phyloP scores from a whole-genome alignment of 495 filamentous ascomycete species.

The Xylona heveae region DNA sequence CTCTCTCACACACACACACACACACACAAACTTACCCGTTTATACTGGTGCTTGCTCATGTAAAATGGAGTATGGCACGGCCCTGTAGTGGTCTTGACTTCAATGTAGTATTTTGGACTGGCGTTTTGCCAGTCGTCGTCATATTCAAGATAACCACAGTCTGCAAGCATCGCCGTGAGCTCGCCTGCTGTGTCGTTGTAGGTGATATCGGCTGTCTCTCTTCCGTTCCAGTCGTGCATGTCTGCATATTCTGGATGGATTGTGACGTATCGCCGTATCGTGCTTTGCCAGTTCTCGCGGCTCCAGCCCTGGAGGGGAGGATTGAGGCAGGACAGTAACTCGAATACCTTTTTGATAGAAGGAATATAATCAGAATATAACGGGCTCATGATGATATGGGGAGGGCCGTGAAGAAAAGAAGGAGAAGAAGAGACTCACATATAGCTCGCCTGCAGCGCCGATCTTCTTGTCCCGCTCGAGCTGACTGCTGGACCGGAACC shows the following conservation, averaged over 20 bases:
- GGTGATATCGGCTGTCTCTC: constrained; percentile 21
- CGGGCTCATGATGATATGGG: background rate
- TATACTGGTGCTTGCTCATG: constrained; percentile 21
- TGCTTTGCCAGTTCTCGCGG: constrained; percentile 22
- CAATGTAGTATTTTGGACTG: constrained; percentile 20
- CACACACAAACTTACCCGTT: constrained; percentile 15
- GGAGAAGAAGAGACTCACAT: constrained; percentile 13
- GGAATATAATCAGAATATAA: constrained; percentile 8
- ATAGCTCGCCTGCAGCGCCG: constrained; percentile 26
- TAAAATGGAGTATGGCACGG: constrained; percentile 18
- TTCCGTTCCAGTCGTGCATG: constrained; percentile 16
- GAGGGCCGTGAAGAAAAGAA: constrained; percentile 1
- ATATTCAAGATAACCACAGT: constrained; percentile 15
- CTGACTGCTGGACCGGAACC: constrained; percentile 8
- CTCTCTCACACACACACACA: no score
- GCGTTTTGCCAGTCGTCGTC: constrained; percentile 8
- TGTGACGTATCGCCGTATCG: constrained; percentile 15
- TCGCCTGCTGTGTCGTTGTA: constrained; percentile 17
- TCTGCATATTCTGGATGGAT: constrained; percentile 17
- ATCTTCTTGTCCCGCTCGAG: constrained; percentile 18
- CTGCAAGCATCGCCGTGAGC: constrained; percentile 16
- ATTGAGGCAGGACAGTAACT: constrained; percentile 14
- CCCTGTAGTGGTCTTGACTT: constrained; percentile 25
- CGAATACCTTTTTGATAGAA: no score
- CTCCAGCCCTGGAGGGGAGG: constrained; percentile 11